Base-by-base conservation (phyloP, 371 early-diverging fungal genomes). In the Mucor indicus region DNA sequence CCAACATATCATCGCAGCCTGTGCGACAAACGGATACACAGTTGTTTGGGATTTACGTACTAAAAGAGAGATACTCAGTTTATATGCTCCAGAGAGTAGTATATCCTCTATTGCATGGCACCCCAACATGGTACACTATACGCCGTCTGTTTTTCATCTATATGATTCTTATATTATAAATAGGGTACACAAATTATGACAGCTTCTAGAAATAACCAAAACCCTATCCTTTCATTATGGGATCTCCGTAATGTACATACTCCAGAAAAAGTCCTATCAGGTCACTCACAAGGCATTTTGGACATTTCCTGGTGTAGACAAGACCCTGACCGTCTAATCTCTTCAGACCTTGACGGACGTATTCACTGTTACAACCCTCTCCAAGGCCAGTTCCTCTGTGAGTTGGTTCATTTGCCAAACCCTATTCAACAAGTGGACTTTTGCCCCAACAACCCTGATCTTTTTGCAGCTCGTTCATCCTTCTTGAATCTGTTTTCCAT, bases 1-100 rank as follows among this genome's bases (percentile, higher is more conserved):
- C 21, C 83, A 86, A 31, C 93, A 96, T 57, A 98, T 98, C 60
- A 69, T 98, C 42, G 94, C 95, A 3, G 90, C 91, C 2, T 88
- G 91, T 10, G 89, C 91, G 22, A 89, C 85, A 48, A 91, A 93
- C 44, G 97, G 98, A 23, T 80, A 88, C 60, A 91, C 93, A 6
- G 95, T 94, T 19, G 85, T 96, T n/a, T 97, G 97, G 96, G 97
- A 97, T 77, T 73, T 96, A 47, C 82, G 91, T 31, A 86, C 85
- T 55, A 78, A 86, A 27, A 82, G 89, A 38, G 96, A 98, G 60
- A 80, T 96, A 21, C 85, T 93, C 53, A 70, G 80, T 23, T 79
- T 98, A 21, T 66, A 81, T 24, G 80, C 83, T 31, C 10, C 37
- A 10, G 37, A 35, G 0, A 19, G 29, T 78, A 79, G 32, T 10